phyloP scores from a whole-genome alignment of 2,329 filamentous ascomycete species.

The Didymellaceae sp. region DNA sequence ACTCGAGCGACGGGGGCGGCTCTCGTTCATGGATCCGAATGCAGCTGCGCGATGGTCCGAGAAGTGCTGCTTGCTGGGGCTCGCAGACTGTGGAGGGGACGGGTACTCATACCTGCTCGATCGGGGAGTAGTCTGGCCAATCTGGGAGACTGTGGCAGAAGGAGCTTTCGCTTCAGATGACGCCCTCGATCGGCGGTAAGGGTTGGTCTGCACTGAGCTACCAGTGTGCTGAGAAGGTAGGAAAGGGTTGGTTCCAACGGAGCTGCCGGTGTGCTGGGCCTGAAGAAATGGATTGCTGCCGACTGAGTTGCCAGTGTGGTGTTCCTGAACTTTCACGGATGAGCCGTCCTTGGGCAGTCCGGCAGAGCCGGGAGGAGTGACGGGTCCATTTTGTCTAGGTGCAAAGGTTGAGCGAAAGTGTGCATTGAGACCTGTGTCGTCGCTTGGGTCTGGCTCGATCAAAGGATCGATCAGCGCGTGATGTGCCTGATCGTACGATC shows the following conservation, averaged over 20 bases:
- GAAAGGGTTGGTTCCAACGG: slow-evolving; percentile 32
- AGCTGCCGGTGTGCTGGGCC: slow-evolving; percentile 29
- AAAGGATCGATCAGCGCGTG: slow-evolving; percentile 74
- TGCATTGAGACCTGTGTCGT: slow-evolving; percentile 69
- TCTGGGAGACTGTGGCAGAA: slow-evolving; percentile 22
- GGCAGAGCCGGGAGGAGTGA: slow-evolving; percentile 42
- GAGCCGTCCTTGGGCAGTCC: slow-evolving; percentile 28
- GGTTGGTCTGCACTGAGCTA: slow-evolving; percentile 52
- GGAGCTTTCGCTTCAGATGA: slow-evolving; percentile 39
- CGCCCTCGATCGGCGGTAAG: slow-evolving; percentile 49
- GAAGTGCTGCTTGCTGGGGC: slow-evolving; percentile 54
- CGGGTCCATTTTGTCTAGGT: slow-evolving; percentile 35
- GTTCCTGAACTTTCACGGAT: slow-evolving; percentile 5
- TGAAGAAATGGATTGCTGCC: slow-evolving; percentile 36
- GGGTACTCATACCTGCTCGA: slow-evolving; percentile 49
- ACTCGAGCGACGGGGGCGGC: slow-evolving; percentile 44
- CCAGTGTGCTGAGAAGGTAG: slow-evolving; percentile 45
- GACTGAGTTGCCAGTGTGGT: slow-evolving; percentile 30
- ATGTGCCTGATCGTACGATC: slow-evolving; percentile 59
- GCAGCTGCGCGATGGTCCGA: slow-evolving; percentile 41
- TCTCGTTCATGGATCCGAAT: slow-evolving; percentile 39
- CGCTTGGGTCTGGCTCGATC: slow-evolving; percentile 69
- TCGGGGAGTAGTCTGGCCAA: slow-evolving; percentile 26
- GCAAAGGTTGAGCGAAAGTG: slow-evolving; percentile 60
- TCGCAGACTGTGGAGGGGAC: slow-evolving; percentile 63